phyloP scores from a whole-genome alignment of 345 rosid species.

The Salix koriyanagi region DNA sequence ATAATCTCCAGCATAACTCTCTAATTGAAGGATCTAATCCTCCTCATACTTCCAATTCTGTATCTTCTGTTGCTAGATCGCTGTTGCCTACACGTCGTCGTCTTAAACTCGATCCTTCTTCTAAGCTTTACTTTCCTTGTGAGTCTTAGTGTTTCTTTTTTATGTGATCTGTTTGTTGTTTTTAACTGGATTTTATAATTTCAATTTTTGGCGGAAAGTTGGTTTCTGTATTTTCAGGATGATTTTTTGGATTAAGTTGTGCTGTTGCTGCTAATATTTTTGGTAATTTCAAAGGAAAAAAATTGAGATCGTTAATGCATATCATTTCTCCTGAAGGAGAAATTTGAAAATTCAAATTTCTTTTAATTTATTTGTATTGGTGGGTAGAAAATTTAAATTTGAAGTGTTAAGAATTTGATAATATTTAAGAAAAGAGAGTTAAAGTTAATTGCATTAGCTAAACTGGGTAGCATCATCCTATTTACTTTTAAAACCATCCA shows the following conservation, averaged over 20 bases:
- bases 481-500: neutral
- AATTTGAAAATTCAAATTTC: too few relatives aligned
- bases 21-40: slow-evolving; percentile 56
- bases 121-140: slow-evolving; percentile 91
- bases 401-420: neutral
- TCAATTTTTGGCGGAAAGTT: neutral
- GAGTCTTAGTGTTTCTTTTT: slow-evolving; percentile 13
- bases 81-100: slow-evolving; percentile 68
- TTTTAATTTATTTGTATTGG: too few relatives aligned
- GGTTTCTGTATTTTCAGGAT: neutral
- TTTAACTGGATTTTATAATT: neutral
- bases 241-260: neutral
- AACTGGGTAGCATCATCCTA: neutral
- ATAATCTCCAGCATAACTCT: slow-evolving; percentile 25
- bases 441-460: neutral
- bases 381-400: neutral
- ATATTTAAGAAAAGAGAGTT: neutral
- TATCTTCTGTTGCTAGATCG: slow-evolving; percentile 77
- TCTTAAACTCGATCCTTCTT: slow-evolving; percentile 86
- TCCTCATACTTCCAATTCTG: slow-evolving; percentile 50
- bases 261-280: neutral
- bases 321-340: too few relatives aligned
- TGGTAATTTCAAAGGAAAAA: neutral
- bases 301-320: too few relatives aligned
- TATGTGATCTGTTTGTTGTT: neutral